These are phyloP conservation scores for Cyclospora cayetanensis DNA, from an alignment of 169 alveolate species.

Conservation along the genomic window DNA sequence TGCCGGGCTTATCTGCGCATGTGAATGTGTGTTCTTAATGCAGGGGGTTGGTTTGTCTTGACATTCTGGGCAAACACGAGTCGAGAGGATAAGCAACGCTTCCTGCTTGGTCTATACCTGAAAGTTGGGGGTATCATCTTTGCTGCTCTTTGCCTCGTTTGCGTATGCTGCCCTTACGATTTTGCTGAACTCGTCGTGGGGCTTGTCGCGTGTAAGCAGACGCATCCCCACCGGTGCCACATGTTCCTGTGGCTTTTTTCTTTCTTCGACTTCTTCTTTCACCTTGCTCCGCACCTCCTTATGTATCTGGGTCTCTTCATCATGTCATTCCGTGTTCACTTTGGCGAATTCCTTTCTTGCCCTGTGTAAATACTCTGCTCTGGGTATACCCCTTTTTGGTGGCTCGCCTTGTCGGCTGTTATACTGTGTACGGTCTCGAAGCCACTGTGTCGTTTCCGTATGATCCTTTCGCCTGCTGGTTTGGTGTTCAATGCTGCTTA, in stretches of 20 bases:
- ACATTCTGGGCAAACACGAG: constrained; percentile 41
- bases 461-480: no score
- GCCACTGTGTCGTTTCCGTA: no score
- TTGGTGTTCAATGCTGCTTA: no score
- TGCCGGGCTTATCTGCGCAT: no score
- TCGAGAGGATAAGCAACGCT: constrained; percentile 17
- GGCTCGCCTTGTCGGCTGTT: no score
- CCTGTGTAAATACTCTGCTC: no score
- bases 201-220: constrained; percentile 27
- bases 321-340: no score
- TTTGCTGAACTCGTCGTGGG: constrained; percentile 26
- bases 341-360: no score
- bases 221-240: background rate
- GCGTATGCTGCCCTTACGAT: background rate
- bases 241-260: no score
- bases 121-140: background rate
- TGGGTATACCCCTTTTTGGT: no score
- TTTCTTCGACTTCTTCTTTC: background rate
- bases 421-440: no score
- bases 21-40: background rate
- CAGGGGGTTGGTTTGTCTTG: constrained; percentile 53
- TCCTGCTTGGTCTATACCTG: background rate
- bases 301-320: background rate
- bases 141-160: background rate
- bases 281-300: background rate